Evolutionary conservation across 2,329 filamentous ascomycete genomes (phyloP), one percentile per base, ranked within the genome.

Genomic region (Westerdykella aurantiaca): DNA sequence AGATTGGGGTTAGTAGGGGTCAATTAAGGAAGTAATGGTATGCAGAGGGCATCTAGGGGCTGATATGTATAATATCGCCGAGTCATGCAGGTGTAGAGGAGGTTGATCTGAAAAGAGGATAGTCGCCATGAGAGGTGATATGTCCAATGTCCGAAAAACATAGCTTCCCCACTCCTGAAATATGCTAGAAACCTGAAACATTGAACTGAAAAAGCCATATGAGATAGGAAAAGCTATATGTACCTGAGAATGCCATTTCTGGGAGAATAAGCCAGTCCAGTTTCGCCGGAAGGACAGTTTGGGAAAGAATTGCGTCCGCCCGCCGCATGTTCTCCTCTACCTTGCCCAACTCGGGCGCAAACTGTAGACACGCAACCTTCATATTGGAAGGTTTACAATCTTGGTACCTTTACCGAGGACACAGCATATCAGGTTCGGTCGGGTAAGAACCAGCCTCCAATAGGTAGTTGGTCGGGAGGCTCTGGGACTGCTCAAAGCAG

Each of bases 161-260:
- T 3, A 5, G 11, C 25, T 9, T 29, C 7, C 11, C 10, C 25
- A 9, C 4, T 4, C 25, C 25, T 29, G 7, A 12, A 29, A 29
- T 10, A 35, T 5, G 33, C 10, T 18, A 35, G 9, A 35, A 18
- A 35, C 12, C 6, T 35, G 33, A 16, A 35, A 35, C 33, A 35
- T 7, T 5, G 33, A 14, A 18, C 5, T 4, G n/a, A 35, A 37
- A 51, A 50, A 31, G 37, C 35, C 21, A 35, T 38, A 29, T 35
- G 39, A 42, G n/a, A 37, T 25, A 35, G 37, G 7, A 7, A 9
- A 29, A 29, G 2, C 3, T 29, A 29, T 33, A 34, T 25, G 17
- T 67, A 86, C 83, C 83, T 45, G 80, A 77, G 58, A 91, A 88
- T 1, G 86, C 84, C 63, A 91, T 69, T 60, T 91, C 87, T 0